Conservation (phyloP, 1,139 yeast genomes). For the Pichia sp. region DNA sequence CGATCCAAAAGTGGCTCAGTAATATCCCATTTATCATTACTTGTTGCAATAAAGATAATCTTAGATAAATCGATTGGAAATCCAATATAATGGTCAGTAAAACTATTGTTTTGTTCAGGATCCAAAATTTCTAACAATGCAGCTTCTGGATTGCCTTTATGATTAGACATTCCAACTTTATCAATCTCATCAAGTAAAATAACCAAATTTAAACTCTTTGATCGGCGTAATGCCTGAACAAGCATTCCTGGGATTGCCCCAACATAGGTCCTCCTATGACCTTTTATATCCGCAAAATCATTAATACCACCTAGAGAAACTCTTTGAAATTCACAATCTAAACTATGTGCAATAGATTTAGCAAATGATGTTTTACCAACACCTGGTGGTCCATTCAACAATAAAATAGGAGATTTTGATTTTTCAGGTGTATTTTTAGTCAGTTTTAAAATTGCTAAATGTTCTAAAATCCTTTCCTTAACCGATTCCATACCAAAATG, state of each 20-base stretch:
- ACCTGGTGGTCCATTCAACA: conserved; percentile 93
- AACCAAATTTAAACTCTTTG: conserved; percentile 83
- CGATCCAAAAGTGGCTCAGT: conserved; percentile 81
- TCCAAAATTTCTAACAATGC: conserved; percentile 85
- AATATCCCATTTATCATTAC: conserved; percentile 72
- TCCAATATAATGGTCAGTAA: conserved; percentile 81
- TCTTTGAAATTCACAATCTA: conserved; percentile 76
- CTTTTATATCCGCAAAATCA: conserved; percentile 88
- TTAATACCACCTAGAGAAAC: conserved; percentile 84
- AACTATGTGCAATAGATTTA: conserved; percentile 73
- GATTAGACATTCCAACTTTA: conserved; percentile 57
- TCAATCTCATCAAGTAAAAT: conserved; percentile 85
- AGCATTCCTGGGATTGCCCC: conserved; percentile 92
- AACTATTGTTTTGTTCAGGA: conserved; percentile 79
- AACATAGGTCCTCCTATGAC: conserved; percentile 88
- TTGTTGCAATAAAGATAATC: conserved; percentile 81
- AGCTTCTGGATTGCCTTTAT: conserved; percentile 91
- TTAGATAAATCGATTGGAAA: conserved; percentile 85
- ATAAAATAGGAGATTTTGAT: conserved; percentile 57
- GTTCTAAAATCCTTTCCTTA: conserved; percentile 75
- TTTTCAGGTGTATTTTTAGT: neutral
- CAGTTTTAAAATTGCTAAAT: conserved; percentile 69
- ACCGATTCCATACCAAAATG: conserved; percentile 83
- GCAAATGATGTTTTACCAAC: conserved; percentile 93
- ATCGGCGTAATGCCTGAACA: conserved; percentile 71